Percentiles rank a stretch among this genome's conserved stretches.
Conservation (phyloP, 2,329 filamentous ascomycete genomes). For the Fusarium xyrophilum region DNA sequence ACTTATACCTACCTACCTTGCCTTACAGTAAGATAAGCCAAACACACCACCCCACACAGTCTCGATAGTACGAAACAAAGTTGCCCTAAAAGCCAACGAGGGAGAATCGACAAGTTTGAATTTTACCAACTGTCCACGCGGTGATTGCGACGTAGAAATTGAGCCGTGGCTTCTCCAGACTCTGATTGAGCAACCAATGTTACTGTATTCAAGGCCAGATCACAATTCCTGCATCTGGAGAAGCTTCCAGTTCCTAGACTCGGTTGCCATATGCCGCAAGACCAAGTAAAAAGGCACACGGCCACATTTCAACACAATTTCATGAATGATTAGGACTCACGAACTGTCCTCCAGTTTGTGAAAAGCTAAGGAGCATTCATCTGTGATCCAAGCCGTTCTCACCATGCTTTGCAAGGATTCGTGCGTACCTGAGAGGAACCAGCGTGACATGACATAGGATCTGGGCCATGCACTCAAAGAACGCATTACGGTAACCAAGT, state of each 20-base stretch:
- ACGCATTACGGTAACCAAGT: not conserved
- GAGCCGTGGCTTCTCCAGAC: not conserved
- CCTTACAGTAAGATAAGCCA: not conserved
- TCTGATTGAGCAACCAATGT: not conserved
- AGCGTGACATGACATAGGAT: not conserved
- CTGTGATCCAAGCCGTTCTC: not conserved
- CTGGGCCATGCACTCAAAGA: not conserved
- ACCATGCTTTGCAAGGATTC: not conserved
- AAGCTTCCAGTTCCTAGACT: not conserved
- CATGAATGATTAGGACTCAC: not conserved
- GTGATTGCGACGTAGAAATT: not conserved
- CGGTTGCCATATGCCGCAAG: not conserved
- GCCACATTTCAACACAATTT: not conserved
- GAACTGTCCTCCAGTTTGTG: not conserved
- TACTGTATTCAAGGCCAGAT: not conserved
- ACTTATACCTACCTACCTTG: not conserved
- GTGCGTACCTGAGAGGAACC: not conserved
- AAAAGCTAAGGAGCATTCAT: not conserved
- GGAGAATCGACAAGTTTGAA: slow-evolving; percentile 34
- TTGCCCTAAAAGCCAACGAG: not conserved
- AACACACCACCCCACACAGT: slow-evolving; percentile 18
- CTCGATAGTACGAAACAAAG: not conserved
- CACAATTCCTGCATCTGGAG: not conserved
- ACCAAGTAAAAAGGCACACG: not conserved
- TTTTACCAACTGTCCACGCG: slow-evolving; percentile 25